These are phyloP conservation scores for Massospora cicadina DNA, from an alignment of 371 early-diverging fungal genomes.

Conservation along the genomic window DNA sequence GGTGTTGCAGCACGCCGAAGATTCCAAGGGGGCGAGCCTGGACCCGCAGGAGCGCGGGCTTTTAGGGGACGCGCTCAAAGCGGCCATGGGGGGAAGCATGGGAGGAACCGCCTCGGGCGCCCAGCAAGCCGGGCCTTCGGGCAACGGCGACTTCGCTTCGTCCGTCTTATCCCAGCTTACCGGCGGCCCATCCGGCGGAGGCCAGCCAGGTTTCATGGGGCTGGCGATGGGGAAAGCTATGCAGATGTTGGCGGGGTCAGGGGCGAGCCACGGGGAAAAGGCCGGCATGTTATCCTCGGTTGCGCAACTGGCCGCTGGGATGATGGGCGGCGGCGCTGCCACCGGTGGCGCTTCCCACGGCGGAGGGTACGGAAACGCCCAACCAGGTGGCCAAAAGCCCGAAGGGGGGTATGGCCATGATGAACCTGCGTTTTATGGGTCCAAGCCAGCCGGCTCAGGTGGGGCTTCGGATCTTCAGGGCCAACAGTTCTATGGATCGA, in stretches of 20 bases:
- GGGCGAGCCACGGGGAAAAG: conserved; percentile 7
- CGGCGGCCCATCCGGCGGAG: neutral
- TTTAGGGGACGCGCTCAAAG: conserved; percentile 6
- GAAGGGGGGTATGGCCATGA: neutral
- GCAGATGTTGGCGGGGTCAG: neutral
- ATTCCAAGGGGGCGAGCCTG: neutral
- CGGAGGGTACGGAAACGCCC: neutral
- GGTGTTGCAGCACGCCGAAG: conserved; percentile 2
- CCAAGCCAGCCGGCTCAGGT: neutral
- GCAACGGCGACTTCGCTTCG: conserved; percentile 7
- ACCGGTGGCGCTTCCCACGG: neutral
- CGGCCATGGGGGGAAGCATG: neutral
- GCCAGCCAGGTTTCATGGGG: conserved; percentile 6
- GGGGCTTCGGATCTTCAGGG: neutral
- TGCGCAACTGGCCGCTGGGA: conserved; percentile 7
- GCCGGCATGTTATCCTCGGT: conserved; percentile 9
- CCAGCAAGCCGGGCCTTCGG: neutral
- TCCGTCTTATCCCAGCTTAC: neutral
- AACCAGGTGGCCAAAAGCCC: conserved; percentile 1
- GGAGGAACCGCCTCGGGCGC: neutral
- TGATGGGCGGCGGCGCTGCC: neutral
- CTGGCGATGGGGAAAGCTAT: conserved; percentile 9
- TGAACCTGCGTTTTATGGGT: conserved; percentile 6
- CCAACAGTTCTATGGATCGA: neutral
- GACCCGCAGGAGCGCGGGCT: conserved; percentile 5